Percentiles rank a stretch among this genome's conserved stretches.
Evolutionary conservation across 768 basidiomycete species (phyloP).

Genomic region (Cystofilobasidium macerans): DNA sequence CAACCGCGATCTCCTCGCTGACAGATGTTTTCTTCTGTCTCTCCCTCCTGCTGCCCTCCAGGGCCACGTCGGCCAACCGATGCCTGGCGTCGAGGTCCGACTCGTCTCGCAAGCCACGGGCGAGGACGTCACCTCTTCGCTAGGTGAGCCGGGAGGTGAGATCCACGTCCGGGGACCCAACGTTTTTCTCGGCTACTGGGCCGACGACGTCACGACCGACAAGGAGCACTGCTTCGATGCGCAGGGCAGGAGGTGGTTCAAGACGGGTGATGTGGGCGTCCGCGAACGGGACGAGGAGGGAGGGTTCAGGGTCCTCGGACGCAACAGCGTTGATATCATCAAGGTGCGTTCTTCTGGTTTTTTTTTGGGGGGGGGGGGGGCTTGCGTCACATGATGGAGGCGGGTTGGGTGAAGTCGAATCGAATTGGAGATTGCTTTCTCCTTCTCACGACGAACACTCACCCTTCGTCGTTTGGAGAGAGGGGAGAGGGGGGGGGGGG

Average conservation of each 20-base stretch:
- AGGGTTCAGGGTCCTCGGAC: constrained; percentile 30
- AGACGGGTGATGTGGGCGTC: constrained; percentile 35
- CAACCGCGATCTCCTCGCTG: too few relatives aligned
- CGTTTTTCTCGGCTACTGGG: constrained; percentile 33
- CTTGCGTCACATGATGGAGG: too few relatives aligned
- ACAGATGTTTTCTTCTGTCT: too few relatives aligned
- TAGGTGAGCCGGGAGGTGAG: constrained; percentile 31
- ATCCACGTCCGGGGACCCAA: constrained; percentile 32
- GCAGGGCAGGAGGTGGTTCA: constrained; percentile 31
- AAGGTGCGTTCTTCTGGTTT: not conserved
- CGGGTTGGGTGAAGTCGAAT: too few relatives aligned
- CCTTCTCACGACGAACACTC: not conserved
- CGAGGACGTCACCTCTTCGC: constrained; percentile 27
- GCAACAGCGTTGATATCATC: constrained; percentile 28
- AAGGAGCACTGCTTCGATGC: constrained; percentile 31
- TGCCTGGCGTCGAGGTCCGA: constrained; percentile 31
- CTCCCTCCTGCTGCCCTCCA: constrained; percentile 14
- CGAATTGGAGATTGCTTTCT: too few relatives aligned
- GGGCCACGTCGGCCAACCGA: constrained; percentile 34
- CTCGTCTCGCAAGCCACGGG: constrained; percentile 30
- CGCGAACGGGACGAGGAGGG: constrained; percentile 27
- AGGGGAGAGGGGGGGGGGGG: too few relatives aligned
- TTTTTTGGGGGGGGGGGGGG: too few relatives aligned
- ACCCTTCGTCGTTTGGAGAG: too few relatives aligned
- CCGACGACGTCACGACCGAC: constrained; percentile 29